Base-by-base conservation (phyloP, 768 basidiomycete genomes). In the Agrocybe praecox region DNA sequence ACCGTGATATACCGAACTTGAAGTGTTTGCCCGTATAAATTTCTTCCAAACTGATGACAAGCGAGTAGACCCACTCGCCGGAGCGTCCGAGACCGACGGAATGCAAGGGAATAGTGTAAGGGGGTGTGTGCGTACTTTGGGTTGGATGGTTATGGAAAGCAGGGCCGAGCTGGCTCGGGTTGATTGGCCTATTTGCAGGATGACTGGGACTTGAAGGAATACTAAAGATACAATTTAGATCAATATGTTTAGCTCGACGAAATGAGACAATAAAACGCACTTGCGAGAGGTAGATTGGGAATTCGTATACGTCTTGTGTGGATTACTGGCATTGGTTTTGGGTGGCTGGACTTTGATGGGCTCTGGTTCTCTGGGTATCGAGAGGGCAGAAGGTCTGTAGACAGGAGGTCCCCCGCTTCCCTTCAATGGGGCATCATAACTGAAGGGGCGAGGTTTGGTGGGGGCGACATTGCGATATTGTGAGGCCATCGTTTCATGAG, bases 11-110 rank as follows among this genome's bases (percentile, higher is more conserved):
- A 50, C 82, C 78, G 63, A 87, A 88, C 53, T 75, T 78, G 62
- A 81, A 83, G 15, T 72, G 73, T 46, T 80, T 79, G 26, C 88
- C 87, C 21, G 68, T 69, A 66, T 80, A 84, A 33, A 89, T 74
- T 59, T 89, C 86, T 55, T 88, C 84, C 18, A 90, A 77, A 1
- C 81, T 78, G 53, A 88, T 69, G 17, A 76, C 73, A 6, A 90
- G 78, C 0, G 85, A 81, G 70, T 87, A 89, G n/a, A 80, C 73
- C 86, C 88, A 89, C 66, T 88, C 87, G 58, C 80, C 80, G 26
- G 78, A 75, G 42, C 66, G 60, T 23, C 77, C 77, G 57, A 78
- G 60, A 57, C 78, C 71, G 62, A 79, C 67, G 58, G 79, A 67
- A 58, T 67, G 63, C 17, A 82, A 69, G 12, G 79, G 78, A 32